These are phyloP conservation scores for Teunomyces pallodes DNA, from an alignment of 805 yeast genomes.

Conservation along the genomic window DNA sequence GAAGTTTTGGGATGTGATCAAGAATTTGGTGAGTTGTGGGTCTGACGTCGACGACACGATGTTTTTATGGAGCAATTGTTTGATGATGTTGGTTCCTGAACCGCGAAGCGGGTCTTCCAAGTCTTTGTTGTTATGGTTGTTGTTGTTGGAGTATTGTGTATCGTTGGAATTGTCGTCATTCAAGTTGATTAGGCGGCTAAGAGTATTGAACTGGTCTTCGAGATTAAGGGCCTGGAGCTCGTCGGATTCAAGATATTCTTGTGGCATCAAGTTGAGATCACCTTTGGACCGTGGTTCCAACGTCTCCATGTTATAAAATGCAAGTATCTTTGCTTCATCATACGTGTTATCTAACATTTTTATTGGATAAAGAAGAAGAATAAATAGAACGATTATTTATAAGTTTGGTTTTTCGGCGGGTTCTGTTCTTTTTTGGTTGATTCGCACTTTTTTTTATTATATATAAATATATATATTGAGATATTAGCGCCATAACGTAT, in stretches of 20 bases:
- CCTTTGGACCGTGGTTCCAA: constrained; percentile 19
- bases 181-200: constrained; percentile 23
- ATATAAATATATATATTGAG: not conserved
- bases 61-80: constrained; percentile 21
- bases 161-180: constrained; percentile 6
- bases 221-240: constrained; percentile 17
- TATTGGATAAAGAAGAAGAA: not conserved
- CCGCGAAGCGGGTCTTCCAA: constrained; percentile 35
- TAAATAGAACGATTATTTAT: not conserved
- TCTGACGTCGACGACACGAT: constrained; percentile 27
- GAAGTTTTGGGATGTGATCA: constrained; percentile 37
- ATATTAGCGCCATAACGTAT: constrained; percentile 32
- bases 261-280: constrained; percentile 15
- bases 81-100: constrained; percentile 26
- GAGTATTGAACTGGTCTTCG: constrained; percentile 31
- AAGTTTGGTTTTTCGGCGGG: not conserved
- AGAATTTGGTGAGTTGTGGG: constrained; percentile 27
- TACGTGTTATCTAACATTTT: constrained; percentile 33
- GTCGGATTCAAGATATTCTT: constrained; percentile 15
- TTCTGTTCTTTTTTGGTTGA: not conserved
- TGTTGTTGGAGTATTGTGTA: not conserved
- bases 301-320: constrained; percentile 29
- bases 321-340: constrained; percentile 23
- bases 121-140: constrained; percentile 17
- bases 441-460: not conserved